Base-by-base conservation (phyloP, 805 yeast genomes). In the Sungouiozyma intestinalis region DNA sequence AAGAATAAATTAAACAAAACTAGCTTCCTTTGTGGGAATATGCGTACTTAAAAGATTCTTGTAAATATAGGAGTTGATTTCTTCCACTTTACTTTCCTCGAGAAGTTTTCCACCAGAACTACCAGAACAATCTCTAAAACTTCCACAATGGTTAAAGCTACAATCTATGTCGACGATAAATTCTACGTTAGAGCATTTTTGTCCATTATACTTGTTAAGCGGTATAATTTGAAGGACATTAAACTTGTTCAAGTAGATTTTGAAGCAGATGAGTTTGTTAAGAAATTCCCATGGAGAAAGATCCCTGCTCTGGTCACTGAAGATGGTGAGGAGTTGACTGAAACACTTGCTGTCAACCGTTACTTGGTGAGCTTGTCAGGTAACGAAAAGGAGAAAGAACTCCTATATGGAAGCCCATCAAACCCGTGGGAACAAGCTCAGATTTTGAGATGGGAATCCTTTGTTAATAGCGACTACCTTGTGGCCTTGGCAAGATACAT, bases 401-500 rank as follows among this genome's bases (percentile, higher is more conserved):
- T 81, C 50, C 67, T 76, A 7, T 24, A 24, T 11, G 29, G 29
- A 7, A 24, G 29, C 11, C 29, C 29, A 7, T 24, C 29, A 7
- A 24, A 24, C 11, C 9, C 29, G 6, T 24, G 29, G 29, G 29
- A 24, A 24, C 71, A 75, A 58, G 46, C 52, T 15, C 45, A 45
- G 24, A 69, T 85, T 55, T 63, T 86, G 53, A 77, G 70, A 65
- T 86, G 94, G 92, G 54, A 78, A 60, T 82, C 94, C 3, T 67
- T 82, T 51, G 68, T 77, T 62, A 83, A 80, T 71, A 56, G 75
- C 51, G 95, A 87, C 54, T 53, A 81, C 45, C 60, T 81, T 51
- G 55, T 67, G 36, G 54, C 63, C 43, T 53, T 71, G 41, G 72
- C 73, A 46, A 54, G 49, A 35, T 72, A 73, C 50, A 74, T 83